Evolutionary conservation across 2,329 filamentous ascomycete genomes (phyloP), one percentile per base, ranked within the genome.

Genomic region (Microdochium trichocladiopsis): DNA sequence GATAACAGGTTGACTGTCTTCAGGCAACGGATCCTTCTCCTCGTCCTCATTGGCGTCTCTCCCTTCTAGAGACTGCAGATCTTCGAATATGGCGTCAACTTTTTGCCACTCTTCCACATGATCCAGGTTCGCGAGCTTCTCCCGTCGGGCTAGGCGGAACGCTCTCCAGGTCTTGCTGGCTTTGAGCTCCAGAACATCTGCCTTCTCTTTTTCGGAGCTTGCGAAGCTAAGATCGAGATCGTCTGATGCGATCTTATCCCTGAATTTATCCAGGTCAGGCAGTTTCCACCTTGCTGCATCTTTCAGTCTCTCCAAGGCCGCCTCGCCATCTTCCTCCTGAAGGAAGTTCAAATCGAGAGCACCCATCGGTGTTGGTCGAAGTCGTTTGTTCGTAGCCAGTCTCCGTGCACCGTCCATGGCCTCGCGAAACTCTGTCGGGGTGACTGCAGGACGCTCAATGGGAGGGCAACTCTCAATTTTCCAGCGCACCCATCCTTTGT

Each of bases 401-500:
- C 82, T 84, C 56, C 80, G 78, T 3, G 85, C 85, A 47, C 80
- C 75, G 25, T 78, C 73, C 65, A 86, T 87, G 23, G 91, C 86
- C 51, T 84, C 79, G 37, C 84, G 69, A 65, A 91, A 93, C 48
- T 86, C 80, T 25, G 81, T 71, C 1, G 86, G 78, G 2, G 85
- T 78, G 25, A 97, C 79, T 11, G 89, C 75, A 22, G 87, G 82
- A 54, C 83, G 81, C 63, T 92, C 85, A 63, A 99, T 97, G 5
- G 87, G 82, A 23, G 90, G 90, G 66, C 94, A 99, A 59, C 86
- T 90, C 66, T 96, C 91, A 55, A 93, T 86, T 72, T 99, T 99
- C 94, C 94, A 99, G 56, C 91, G 87, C 47, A 95, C 91, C 95
- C 95, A 99, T 66, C 97, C 96, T 74, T 96, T 97, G 69, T 99